These are phyloP conservation scores for Saccharomycopsis fodiens DNA, from an alignment of 805 yeast species.

Conservation along the genomic window DNA sequence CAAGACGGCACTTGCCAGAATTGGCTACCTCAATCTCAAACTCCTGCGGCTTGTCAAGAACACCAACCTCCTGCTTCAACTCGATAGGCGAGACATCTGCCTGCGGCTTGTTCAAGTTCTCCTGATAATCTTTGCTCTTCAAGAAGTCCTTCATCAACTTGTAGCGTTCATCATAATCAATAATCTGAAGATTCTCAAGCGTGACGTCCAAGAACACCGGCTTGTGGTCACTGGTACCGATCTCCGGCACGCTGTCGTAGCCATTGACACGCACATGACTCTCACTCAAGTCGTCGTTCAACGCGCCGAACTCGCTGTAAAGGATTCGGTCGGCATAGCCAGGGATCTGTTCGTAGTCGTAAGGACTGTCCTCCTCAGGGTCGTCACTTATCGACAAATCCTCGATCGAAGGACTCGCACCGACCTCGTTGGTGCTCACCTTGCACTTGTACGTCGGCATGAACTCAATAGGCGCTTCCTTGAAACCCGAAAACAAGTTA, in stretches of 20 bases:
- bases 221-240: slow-evolving; percentile 43
- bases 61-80: slow-evolving; percentile 24
- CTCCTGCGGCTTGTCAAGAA: slow-evolving; percentile 22
- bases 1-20: slow-evolving; percentile 26
- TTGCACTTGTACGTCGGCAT: slow-evolving; percentile 48
- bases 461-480: slow-evolving; percentile 40
- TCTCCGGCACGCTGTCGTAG: slow-evolving; percentile 22
- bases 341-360: slow-evolving; percentile 37
- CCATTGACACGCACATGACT: slow-evolving; percentile 26
- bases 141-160: slow-evolving; percentile 31
- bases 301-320: slow-evolving; percentile 26
- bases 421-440: not conserved
- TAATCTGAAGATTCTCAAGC: slow-evolving; percentile 29
- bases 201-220: slow-evolving; percentile 37
- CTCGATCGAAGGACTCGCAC: slow-evolving; percentile 1
- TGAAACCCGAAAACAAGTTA: slow-evolving; percentile 36
- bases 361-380: slow-evolving; percentile 23
- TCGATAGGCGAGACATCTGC: slow-evolving; percentile 33
- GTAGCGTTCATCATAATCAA: slow-evolving; percentile 32
- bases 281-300: slow-evolving; percentile 24
- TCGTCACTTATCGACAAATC: slow-evolving; percentile 21
- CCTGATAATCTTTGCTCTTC: slow-evolving; percentile 35
- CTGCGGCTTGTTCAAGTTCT: slow-evolving; percentile 35
- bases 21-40: slow-evolving; percentile 31
- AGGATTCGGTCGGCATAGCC: slow-evolving; percentile 55